Evolutionary conservation across 768 basidiomycete genomes (phyloP), one percentile per base, ranked within the genome.

Genomic region (Boletus fagicola): DNA sequence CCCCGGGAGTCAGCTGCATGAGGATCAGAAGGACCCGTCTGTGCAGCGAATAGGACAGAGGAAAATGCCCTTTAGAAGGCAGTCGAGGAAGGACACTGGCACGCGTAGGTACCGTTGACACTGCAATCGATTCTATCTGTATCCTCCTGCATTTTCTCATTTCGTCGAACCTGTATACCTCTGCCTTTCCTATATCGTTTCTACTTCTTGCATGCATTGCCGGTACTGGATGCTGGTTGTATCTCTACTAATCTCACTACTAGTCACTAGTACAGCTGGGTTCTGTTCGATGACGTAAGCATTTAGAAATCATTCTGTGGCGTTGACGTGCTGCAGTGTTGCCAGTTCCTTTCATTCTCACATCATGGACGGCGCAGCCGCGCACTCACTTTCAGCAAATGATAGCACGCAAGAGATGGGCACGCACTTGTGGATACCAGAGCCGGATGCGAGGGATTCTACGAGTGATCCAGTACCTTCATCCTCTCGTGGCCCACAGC

Each of bases 391-490:
- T 45, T 20, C 45, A n/a, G 26, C 54, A 13, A 51, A 49, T n/a
- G 46, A 58, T 26, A 16, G 45, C 39, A 49, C 33, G 20, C 57
- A 54, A 48, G 65, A 57, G 3, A 50, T 22, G 44, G 53, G 16
- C 13, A 56, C 66, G 10, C 72, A 72, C 46, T 51, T 72, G 47
- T 72, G 72, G 70, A 72, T 72, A 58, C 71, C 71, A 52, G 66
- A 65, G 28, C 66, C 70, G 1, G 70, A 72, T 31, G 8, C 59
- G 3, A 53, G 6, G 36, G 58, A 65, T 4, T 51, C 62, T 26
- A 33, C 62, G 12, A 65, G 49, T 31, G 60, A 67, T 18, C 61
- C 65, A 16, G 28, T 4, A 8, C 51, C 70, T 28, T 61, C 65
- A 9, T 67, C 71, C 15, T 72, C 71, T 36, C 66, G 65, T 46